phyloP scores from a whole-genome alignment of 371 early-diverging fungal genomes.

The Mortierella sp. region DNA sequence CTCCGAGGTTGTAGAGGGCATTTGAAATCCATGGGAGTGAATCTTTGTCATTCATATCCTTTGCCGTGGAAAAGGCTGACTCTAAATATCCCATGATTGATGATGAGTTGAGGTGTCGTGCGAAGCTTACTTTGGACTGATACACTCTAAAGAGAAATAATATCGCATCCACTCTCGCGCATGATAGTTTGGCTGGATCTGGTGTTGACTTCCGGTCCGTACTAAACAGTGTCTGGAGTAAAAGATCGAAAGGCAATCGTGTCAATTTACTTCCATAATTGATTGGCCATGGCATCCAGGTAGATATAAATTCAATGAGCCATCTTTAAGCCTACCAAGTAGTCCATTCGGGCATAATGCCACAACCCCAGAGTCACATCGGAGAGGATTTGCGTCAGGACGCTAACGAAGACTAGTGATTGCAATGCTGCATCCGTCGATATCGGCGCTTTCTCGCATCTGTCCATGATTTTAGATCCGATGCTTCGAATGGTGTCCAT shows the following conservation, averaged over 20 bases:
- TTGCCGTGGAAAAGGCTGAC: slow-evolving; percentile 34
- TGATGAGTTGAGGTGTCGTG: neutral
- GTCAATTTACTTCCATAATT: neutral
- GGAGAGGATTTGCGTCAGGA: slow-evolving; percentile 11
- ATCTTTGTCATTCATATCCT: slow-evolving; percentile 37
- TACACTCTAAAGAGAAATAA: slow-evolving; percentile 41
- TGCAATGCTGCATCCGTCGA: neutral
- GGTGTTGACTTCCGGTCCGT: slow-evolving; percentile 15
- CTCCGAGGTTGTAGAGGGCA: slow-evolving; percentile 48
- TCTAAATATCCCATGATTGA: slow-evolving; percentile 23
- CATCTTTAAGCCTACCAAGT: slow-evolving; percentile 19
- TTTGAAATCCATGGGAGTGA: slow-evolving; percentile 56
- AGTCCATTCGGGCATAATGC: slow-evolving; percentile 8
- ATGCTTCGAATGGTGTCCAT: slow-evolving; percentile 43
- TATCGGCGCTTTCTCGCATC: slow-evolving; percentile 12
- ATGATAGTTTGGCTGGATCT: slow-evolving; percentile 36
- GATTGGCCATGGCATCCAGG: no score
- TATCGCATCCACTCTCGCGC: slow-evolving; percentile 48
- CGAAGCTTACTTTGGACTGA: neutral
- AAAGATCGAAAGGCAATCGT: neutral
- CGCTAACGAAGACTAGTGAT: neutral
- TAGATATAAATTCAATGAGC: neutral
- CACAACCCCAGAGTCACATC: slow-evolving; percentile 26
- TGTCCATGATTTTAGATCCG: slow-evolving; percentile 36
- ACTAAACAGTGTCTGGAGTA: neutral